Conservation (phyloP, 371 early-diverging fungal species). For the Mucor indicus region DNA sequence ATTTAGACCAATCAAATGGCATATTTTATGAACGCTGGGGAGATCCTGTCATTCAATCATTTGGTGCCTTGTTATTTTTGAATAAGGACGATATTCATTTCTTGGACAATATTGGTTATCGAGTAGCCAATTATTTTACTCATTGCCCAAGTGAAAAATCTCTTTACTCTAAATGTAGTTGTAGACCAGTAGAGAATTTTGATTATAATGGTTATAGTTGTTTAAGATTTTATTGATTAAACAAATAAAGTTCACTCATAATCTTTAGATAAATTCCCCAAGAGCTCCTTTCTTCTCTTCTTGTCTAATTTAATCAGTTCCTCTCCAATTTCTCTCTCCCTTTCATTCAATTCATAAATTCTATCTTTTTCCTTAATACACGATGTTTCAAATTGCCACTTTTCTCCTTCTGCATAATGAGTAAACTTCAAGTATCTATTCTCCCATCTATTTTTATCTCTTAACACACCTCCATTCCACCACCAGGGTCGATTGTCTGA, state of each 20-base stretch:
- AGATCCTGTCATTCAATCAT: slow-evolving; percentile 41
- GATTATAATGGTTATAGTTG: slow-evolving; percentile 43
- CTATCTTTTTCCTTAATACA: slow-evolving; percentile 29
- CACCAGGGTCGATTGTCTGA: slow-evolving; percentile 34
- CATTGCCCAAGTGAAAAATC: slow-evolving; percentile 31
- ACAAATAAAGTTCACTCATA: slow-evolving; percentile 2
- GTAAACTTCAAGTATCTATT: slow-evolving; percentile 33
- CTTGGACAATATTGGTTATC: slow-evolving; percentile 45
- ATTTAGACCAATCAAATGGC: slow-evolving; percentile 76
- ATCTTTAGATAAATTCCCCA: background rate
- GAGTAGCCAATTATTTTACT: slow-evolving; percentile 35
- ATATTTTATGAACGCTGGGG: slow-evolving; percentile 92
- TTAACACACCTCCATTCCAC: slow-evolving; percentile 53
- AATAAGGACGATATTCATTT: slow-evolving; percentile 40
- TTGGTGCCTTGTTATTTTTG: slow-evolving; percentile 35
- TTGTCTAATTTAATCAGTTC: slow-evolving; percentile 17
- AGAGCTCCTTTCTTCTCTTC: slow-evolving; percentile 1
- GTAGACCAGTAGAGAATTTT: slow-evolving; percentile 41
- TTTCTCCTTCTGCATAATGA: slow-evolving; percentile 24
- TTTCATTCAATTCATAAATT: slow-evolving; percentile 11
- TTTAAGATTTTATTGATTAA: slow-evolving; percentile 24
- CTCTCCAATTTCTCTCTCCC: slow-evolving; percentile 10
- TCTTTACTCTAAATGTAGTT: slow-evolving; percentile 27
- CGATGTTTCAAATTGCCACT: slow-evolving; percentile 33
- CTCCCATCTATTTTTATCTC: slow-evolving; percentile 44